Evolutionary conservation across 2,329 filamentous ascomycete species (phyloP).

Genomic region (Boeremia exigua): DNA sequence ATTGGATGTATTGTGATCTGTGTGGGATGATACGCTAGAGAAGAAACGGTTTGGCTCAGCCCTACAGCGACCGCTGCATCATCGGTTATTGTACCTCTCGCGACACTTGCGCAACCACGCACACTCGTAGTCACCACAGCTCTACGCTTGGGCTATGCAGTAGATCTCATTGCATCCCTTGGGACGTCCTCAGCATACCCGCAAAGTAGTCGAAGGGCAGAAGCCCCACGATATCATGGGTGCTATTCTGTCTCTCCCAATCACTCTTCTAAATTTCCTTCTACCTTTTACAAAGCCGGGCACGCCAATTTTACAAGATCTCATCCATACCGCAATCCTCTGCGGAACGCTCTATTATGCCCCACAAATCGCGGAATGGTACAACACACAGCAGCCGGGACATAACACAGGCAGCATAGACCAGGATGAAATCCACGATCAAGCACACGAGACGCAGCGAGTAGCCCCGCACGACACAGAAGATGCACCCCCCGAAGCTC

Average conservation of each 20-base stretch:
- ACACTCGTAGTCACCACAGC: background rate
- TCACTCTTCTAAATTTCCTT: constrained; percentile 49
- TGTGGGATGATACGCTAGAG: background rate
- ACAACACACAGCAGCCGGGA: constrained; percentile 31
- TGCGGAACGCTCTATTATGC: constrained; percentile 55
- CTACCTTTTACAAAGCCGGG: constrained; percentile 56
- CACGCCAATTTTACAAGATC: constrained; percentile 55
- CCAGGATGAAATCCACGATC: background rate
- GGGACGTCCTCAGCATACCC: too few relatives aligned
- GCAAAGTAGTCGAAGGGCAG: background rate
- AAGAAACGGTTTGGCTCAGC: constrained; percentile 2
- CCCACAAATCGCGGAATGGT: constrained; percentile 53
- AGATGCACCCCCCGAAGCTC: background rate
- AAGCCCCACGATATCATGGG: constrained; percentile 34
- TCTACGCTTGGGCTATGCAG: too few relatives aligned
- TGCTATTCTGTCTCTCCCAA: constrained; percentile 34
- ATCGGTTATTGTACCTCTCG: constrained; percentile 3
- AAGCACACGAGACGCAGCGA: constrained; percentile 1
- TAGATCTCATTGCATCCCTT: too few relatives aligned
- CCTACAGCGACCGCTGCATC: constrained; percentile 10
- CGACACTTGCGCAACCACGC: background rate
- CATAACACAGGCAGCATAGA: constrained; percentile 7
- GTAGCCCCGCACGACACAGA: background rate
- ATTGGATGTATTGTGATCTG: background rate
- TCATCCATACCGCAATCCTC: constrained; percentile 53